These are phyloP conservation scores for Pyronema domesticum DNA, from an alignment of 495 filamentous ascomycete genomes.

Conservation along the genomic window DNA sequence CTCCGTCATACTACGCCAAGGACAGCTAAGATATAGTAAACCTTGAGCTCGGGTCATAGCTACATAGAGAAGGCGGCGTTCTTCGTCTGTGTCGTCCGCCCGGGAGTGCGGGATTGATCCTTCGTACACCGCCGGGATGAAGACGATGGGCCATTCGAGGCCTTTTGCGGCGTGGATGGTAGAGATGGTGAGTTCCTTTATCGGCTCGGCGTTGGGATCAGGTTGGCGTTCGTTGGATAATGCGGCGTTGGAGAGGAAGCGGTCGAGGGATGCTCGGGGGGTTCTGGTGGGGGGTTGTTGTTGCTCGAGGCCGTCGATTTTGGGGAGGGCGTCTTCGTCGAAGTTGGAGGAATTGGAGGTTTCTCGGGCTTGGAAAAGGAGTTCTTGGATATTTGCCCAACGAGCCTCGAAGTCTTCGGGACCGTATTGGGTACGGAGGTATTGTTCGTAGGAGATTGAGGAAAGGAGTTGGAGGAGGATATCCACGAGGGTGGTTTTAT, in stretches of 20 bases:
- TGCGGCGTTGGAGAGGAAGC: slow-evolving; percentile 77
- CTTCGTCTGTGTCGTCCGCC: slow-evolving; percentile 77
- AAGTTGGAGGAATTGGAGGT: slow-evolving; percentile 30
- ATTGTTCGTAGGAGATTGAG: slow-evolving; percentile 53
- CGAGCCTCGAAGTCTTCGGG: slow-evolving; percentile 59
- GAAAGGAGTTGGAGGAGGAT: slow-evolving; percentile 58
- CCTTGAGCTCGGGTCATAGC: slow-evolving; percentile 93
- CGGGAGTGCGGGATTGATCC: slow-evolving; percentile 90
- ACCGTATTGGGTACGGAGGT: slow-evolving; percentile 45
- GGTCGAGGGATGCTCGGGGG: slow-evolving; percentile 51
- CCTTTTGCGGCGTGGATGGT: slow-evolving; percentile 94
- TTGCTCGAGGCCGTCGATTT: slow-evolving; percentile 59
- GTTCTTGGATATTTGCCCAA: slow-evolving; percentile 87
- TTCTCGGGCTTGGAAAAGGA: slow-evolving; percentile 58
- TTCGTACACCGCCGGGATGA: slow-evolving; percentile 78
- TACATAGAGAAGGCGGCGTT: slow-evolving; percentile 80
- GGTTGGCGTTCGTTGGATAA: slow-evolving; percentile 59
- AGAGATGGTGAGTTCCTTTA: slow-evolving; percentile 68
- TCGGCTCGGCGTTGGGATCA: slow-evolving; percentile 36
- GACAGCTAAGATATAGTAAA: slow-evolving; percentile 79
- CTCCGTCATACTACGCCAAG: slow-evolving; percentile 40
- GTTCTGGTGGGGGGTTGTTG: slow-evolving; percentile 27
- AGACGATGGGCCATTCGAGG: slow-evolving; percentile 93
- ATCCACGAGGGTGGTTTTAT: slow-evolving; percentile 36
- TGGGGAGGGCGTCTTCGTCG: slow-evolving; percentile 41